Percentiles rank a stretch among this genome's conserved stretches.
Evolutionary conservation across 352 stramenopile species (phyloP).

Genomic region (Peronospora belbahrii): DNA sequence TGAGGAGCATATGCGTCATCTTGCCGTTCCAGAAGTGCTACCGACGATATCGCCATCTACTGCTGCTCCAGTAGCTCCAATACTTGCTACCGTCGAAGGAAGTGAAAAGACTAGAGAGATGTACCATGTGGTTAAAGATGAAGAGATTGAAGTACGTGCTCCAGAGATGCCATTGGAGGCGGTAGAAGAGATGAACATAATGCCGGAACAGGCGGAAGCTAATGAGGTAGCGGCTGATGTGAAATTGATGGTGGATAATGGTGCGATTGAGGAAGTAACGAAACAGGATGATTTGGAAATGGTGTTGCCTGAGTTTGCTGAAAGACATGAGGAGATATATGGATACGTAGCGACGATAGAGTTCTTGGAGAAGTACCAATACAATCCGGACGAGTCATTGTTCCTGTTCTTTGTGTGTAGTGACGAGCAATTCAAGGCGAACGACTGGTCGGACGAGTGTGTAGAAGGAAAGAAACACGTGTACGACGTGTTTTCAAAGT

Average conservation of each 20-base stretch:
- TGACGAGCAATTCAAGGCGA: constrained; percentile 40
- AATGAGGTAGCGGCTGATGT: background rate
- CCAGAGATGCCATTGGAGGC: constrained; percentile 11
- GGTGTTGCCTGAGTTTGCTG: constrained; percentile 14
- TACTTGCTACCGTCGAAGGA: background rate
- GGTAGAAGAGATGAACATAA: constrained; percentile 3
- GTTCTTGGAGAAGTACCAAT: constrained; percentile 44
- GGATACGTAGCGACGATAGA: constrained; percentile 43
- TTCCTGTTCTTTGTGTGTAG: constrained; percentile 71
- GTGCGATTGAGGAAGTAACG: constrained; percentile 1
- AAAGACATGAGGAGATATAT: constrained; percentile 35
- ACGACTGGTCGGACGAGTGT: constrained; percentile 50
- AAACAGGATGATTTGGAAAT: background rate
- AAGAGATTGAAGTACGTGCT: constrained; percentile 16
- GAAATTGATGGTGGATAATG: background rate
- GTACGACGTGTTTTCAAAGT: constrained; percentile 53
- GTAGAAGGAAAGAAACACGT: constrained; percentile 39
- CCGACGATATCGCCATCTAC: constrained; percentile 7
- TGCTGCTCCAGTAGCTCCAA: constrained; percentile 1
- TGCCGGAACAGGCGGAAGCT: constrained; percentile 5
- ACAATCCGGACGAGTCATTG: constrained; percentile 31
- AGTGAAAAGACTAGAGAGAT: constrained; percentile 6
- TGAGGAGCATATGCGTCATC: constrained; percentile 14
- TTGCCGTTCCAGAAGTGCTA: constrained; percentile 25
- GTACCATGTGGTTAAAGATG: constrained; percentile 1